phyloP scores from a whole-genome alignment of 495 filamentous ascomycete genomes.

The Aspergillus cavernicola region DNA sequence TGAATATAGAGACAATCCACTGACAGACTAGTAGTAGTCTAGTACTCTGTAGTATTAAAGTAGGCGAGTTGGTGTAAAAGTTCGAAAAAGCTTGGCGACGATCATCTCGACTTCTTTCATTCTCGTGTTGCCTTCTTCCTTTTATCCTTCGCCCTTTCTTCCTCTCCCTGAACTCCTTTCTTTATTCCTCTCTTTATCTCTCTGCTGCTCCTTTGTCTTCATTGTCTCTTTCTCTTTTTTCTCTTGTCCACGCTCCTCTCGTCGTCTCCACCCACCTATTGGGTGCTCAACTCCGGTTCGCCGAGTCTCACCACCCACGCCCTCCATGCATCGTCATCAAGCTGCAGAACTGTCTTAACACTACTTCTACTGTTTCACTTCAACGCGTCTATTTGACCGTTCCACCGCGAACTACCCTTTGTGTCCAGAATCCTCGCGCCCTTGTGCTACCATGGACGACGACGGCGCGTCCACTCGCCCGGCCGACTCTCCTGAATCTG shows the following conservation, averaged over 20 bases:
- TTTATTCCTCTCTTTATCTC: conserved; percentile 1
- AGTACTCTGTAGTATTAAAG: no score
- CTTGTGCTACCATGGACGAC: conserved; percentile 27
- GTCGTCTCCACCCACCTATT: not conserved
- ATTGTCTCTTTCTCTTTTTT: conserved; percentile 4
- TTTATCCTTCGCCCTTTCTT: conserved; percentile 2
- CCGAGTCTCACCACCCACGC: not conserved
- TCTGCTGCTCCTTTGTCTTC: not conserved
- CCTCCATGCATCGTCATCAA: conserved; percentile 17
- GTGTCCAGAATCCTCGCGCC: conserved; percentile 9
- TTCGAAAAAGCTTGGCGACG: conserved; percentile 26
- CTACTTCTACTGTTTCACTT: conserved; percentile 8
- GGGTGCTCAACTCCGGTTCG: not conserved
- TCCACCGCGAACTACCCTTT: not conserved
- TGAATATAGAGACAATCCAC: not conserved
- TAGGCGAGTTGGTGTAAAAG: no score
- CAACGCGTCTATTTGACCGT: conserved; percentile 15
- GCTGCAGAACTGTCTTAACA: conserved; percentile 16
- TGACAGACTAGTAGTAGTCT: no score
- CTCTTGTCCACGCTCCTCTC: not conserved
- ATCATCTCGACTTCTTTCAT: conserved; percentile 19
- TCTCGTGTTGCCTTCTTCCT: conserved; percentile 12
- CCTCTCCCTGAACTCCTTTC: not conserved
- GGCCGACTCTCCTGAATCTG: conserved; percentile 45
- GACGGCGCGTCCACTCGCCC: conserved; percentile 22